Percentiles rank a stretch among this genome's conserved stretches.
phyloP scores from a whole-genome alignment of 495 filamentous ascomycete genomes.

The Haplographium delicatum region DNA sequence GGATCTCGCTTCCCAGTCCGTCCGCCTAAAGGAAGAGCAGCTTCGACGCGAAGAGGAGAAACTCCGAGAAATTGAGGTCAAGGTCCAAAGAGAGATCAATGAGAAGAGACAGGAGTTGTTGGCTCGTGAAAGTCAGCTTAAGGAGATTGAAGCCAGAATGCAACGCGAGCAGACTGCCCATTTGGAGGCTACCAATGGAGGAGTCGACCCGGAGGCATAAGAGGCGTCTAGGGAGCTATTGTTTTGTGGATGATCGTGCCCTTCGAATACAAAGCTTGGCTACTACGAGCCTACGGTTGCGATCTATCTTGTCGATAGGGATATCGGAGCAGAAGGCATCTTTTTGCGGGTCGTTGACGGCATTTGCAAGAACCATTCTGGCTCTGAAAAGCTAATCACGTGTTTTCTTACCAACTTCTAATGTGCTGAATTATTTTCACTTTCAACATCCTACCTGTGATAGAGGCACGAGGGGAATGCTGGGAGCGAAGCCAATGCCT shows the following conservation, averaged over 20 bases:
- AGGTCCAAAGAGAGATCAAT: constrained; percentile 99
- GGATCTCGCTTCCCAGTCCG: constrained; percentile 91
- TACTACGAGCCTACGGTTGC: constrained; percentile 10
- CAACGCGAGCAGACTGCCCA: constrained; percentile 43
- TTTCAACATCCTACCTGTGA: constrained; percentile 15
- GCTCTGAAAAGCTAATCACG: constrained; percentile 28
- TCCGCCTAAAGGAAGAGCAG: constrained; percentile 98
- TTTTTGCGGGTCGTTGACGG: constrained; percentile 29
- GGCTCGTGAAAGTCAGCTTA: constrained; percentile 94
- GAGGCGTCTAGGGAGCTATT: constrained; percentile 1
- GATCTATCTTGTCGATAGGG: constrained; percentile 14
- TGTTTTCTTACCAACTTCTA: constrained; percentile 29
- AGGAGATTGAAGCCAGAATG: constrained; percentile 75
- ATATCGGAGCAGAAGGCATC: constrained; percentile 21
- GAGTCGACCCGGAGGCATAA: constrained; percentile 19
- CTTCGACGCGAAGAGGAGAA: constrained; percentile 99
- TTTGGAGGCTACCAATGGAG: constrained; percentile 43
- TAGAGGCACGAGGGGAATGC: constrained; percentile 8
- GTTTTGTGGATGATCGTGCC: constrained; percentile 8
- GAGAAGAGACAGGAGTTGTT: constrained; percentile 98
- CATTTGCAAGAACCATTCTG: constrained; percentile 26
- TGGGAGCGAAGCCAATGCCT: constrained; percentile 3
- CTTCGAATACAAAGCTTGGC: constrained; percentile 10
- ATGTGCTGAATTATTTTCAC: constrained; percentile 23
- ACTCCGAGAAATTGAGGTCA: constrained; percentile 96